phyloP scores from a whole-genome alignment of 352 stramenopile genomes.

The Albugo laibachii region DNA sequence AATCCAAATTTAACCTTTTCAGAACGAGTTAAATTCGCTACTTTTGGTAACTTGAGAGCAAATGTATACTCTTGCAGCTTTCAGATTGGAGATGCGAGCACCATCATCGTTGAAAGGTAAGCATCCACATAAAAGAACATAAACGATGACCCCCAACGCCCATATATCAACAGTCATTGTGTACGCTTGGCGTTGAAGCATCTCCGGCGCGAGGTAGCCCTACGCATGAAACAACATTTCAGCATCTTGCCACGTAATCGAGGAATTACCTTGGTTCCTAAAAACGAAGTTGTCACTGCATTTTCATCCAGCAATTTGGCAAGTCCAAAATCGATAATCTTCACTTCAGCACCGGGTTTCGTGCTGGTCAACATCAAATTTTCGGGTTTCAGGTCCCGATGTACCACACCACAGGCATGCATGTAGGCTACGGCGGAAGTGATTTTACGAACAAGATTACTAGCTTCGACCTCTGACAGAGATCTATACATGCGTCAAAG shows the following conservation, averaged over 20 bases:
- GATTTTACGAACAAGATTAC: conserved; percentile 73
- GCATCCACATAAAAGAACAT: conserved; percentile 93
- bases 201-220: conserved; percentile 96
- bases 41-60: conserved; percentile 6
- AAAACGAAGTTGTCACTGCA: conserved; percentile 62
- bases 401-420: conserved; percentile 72
- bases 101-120: conserved; percentile 97
- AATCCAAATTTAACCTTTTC: conserved; percentile 83
- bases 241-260: too few species aligned
- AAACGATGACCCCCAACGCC: conserved; percentile 96
- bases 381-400: conserved; percentile 81
- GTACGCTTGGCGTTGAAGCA: conserved; percentile 94
- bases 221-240: conserved; percentile 7
- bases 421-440: conserved; percentile 81
- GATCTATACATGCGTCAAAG: conserved; percentile 15
- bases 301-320: conserved; percentile 84
- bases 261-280: conserved; percentile 33
- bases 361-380: conserved; percentile 76
- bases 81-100: conserved; percentile 58
- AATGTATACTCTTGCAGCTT: conserved; percentile 28
- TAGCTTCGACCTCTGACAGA: conserved; percentile 72
- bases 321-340: conserved; percentile 99
- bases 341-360: conserved; percentile 71
- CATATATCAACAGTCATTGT: conserved; percentile 94
- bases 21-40: background rate